Evolutionary conservation across 2,329 filamentous ascomycete species (phyloP), one percentile per base, ranked within the genome.

Genomic region (Botryosphaeria dothidea): DNA sequence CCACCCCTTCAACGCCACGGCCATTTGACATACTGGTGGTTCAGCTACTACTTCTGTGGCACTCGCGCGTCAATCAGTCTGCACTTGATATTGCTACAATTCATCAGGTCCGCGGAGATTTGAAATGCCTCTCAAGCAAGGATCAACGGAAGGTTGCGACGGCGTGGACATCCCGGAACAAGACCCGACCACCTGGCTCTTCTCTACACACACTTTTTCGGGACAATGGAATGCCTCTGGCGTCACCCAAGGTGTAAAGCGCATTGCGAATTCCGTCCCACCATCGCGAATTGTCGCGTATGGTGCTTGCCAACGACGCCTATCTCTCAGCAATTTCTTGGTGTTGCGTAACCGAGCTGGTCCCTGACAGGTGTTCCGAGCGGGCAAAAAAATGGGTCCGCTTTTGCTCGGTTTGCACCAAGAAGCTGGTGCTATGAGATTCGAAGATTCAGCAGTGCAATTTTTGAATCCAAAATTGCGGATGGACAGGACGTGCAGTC

Each of bases 271-370:
- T 13, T 17, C 4, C 13, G 11, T 41, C 17, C 36, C 21, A 27
- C 21, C 34, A 27, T 57, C 31, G 25, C 52, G 34, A 23, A 23
- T 27, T 25, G 19, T n/a, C 13, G 34, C 36, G 19, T 2, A 41
- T 27, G 1, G 52, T 57, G 15, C 34, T 29, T 57, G 52, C 34
- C 52, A 57, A 34, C 34, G 23, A 27, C 34, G 34, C 52, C 52
- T 41, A 57, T 57, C 52, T 57, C 34, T 57, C 34, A 57, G 52
- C 34, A 57, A n/a, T 41, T 27, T 57, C 52, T 57, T 57, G 52
- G 52, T 25, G 21, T 9, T 8, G 11, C 19, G 11, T 23, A 54
- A 38, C 31, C 51, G 48, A 51, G 17, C 8, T 19, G 27, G 15
- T 6, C 15, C 27, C 9, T 15, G 38, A 41, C 38, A 3, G 3